These are phyloP conservation scores for Gautieria morchelliformis DNA, from an alignment of 768 basidiomycete species.

Conservation along the genomic window DNA sequence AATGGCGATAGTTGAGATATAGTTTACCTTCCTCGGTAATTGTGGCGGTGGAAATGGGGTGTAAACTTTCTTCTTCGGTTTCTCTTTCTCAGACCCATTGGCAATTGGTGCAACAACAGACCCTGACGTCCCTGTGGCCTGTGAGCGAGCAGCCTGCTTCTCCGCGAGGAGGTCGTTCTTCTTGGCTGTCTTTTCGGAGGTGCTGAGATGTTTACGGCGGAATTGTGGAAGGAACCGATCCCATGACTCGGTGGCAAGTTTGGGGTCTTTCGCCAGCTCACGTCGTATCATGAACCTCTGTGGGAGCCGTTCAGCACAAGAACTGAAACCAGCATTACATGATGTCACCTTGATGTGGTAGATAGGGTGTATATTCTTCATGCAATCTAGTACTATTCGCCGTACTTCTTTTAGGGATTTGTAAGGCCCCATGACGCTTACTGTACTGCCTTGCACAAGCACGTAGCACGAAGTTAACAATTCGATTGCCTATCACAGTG, in stretches of 20 bases:
- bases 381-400: conserved; percentile 94
- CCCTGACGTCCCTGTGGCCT: conserved; percentile 59
- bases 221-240: conserved; percentile 96
- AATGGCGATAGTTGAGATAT: not conserved
- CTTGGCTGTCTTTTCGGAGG: conserved; percentile 85
- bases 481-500: conserved; percentile 76
- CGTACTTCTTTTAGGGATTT: conserved; percentile 95
- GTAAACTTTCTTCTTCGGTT: conserved; percentile 78
- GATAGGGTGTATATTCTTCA: conserved; percentile 99
- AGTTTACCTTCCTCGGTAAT: conserved; percentile 74
- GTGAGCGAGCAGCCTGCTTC: conserved; percentile 33
- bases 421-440: conserved; percentile 95
- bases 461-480: conserved; percentile 94
- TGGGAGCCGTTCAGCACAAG: not conserved
- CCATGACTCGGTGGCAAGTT: conserved; percentile 89
- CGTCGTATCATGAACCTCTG: conserved; percentile 98
- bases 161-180: conserved; percentile 67
- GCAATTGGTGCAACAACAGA: conserved; percentile 24
- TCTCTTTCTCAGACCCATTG: conserved; percentile 19
- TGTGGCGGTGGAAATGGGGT: conserved; percentile 99
- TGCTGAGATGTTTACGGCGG: conserved; percentile 85
- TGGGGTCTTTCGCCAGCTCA: conserved; percentile 96
- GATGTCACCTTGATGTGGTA: conserved; percentile 85
- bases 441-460: conserved; percentile 95
- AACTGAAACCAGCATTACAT: conserved; percentile 5